Evolutionary conservation across 257 asterid species (phyloP).

Genomic region (Hygrophila difformis): DNA sequence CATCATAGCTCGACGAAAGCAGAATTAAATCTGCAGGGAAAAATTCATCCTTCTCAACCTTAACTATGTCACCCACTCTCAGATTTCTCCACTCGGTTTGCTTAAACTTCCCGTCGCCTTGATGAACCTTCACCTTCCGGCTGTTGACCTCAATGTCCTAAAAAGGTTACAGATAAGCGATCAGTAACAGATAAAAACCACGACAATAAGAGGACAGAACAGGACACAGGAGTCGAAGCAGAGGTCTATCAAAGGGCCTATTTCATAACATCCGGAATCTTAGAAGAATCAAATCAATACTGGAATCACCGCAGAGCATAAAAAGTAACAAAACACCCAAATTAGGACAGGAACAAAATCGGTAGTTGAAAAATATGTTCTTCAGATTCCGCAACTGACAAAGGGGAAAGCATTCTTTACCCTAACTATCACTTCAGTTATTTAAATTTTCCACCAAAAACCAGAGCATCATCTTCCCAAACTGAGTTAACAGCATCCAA

Average conservation of each 20-base stretch:
- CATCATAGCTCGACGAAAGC: constrained; percentile 63
- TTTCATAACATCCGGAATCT: too few relatives aligned
- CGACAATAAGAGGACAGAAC: too few relatives aligned
- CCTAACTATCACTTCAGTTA: not conserved
- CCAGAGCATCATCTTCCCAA: constrained; percentile 14
- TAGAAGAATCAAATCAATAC: too few relatives aligned
- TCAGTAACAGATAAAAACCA: too few relatives aligned
- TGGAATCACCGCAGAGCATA: too few relatives aligned
- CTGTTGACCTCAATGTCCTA: constrained; percentile 66
- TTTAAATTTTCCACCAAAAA: constrained; percentile 13
- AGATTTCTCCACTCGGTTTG: constrained; percentile 48
- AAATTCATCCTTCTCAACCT: constrained; percentile 58
- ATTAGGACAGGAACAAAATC: too few relatives aligned
- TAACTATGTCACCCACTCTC: constrained; percentile 58
- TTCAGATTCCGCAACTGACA: not conserved
- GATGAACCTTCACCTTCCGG: constrained; percentile 43
- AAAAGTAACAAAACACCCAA: too few relatives aligned
- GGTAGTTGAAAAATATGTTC: too few relatives aligned
- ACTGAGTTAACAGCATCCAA: constrained; percentile 8
- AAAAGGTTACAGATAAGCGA: not conserved
- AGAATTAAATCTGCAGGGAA: constrained; percentile 60
- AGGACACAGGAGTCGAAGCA: too few relatives aligned
- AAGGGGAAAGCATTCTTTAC: constrained; percentile 11
- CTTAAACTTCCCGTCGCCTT: constrained; percentile 34
- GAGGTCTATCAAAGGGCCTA: too few relatives aligned